Conservation (phyloP, 2,329 filamentous ascomycete genomes). For the Arachnomyces sp. region DNA sequence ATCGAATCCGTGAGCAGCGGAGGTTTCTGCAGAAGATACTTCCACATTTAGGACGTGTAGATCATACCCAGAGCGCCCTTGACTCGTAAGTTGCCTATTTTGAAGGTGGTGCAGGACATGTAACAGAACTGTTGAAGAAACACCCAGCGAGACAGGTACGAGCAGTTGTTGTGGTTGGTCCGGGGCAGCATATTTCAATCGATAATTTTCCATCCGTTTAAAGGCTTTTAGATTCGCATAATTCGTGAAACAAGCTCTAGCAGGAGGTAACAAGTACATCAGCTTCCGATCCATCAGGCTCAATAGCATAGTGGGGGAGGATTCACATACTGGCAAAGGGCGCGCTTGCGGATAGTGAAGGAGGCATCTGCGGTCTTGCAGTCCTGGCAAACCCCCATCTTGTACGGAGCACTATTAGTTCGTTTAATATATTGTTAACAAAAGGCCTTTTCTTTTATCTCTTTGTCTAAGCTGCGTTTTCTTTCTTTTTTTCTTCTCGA, state of each 20-base stretch:
- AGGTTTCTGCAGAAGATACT: conserved; percentile 23
- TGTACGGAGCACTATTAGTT: too few relatives aligned
- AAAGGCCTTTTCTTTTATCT: too few relatives aligned
- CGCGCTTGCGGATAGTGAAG: conserved; percentile 8
- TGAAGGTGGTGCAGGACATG: conserved; percentile 67
- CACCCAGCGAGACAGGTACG: conserved; percentile 73
- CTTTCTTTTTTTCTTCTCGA: too few relatives aligned
- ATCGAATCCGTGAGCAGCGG: conserved; percentile 29
- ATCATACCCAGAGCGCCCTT: conserved; percentile 58
- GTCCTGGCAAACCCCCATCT: conserved; percentile 20
- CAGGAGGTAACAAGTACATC: conserved; percentile 8
- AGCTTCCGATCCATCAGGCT: background rate
- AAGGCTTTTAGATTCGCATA: conserved; percentile 73
- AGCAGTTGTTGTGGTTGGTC: conserved; percentile 52
- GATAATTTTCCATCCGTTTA: conserved; percentile 66
- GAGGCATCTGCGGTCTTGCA: conserved; percentile 10
- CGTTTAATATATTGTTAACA: too few relatives aligned
- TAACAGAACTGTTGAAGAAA: conserved; percentile 70
- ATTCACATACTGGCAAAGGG: conserved; percentile 12
- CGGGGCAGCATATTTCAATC: conserved; percentile 31
- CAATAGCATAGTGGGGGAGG: background rate
- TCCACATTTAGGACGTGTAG: conserved; percentile 44
- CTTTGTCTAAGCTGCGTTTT: too few relatives aligned
- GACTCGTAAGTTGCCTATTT: conserved; percentile 54
- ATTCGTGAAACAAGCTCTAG: conserved; percentile 65